Evolutionary conservation across 495 filamentous ascomycete species (phyloP).

Genomic region (Trypethelium eluteriae): DNA sequence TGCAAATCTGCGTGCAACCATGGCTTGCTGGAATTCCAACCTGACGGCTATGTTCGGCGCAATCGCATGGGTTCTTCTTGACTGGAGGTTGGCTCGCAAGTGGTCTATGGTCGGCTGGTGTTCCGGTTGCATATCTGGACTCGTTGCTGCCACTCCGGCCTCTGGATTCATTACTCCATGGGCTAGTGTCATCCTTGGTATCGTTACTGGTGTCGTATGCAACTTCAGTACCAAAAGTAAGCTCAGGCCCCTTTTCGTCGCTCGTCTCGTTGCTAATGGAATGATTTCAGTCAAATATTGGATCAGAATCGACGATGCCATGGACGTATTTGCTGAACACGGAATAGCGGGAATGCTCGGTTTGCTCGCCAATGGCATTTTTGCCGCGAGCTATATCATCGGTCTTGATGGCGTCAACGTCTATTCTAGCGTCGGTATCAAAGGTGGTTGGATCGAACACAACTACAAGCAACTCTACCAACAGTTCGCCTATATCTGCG

Average conservation of each 20-base stretch:
- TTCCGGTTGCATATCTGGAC: conserved; percentile 58
- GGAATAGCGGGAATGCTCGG: conserved; percentile 89
- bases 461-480: conserved; percentile 86
- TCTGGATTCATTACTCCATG: conserved; percentile 68
- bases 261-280: conserved; percentile 29
- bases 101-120: conserved; percentile 99
- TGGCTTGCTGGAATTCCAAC: conserved; percentile 98
- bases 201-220: conserved; percentile 76
- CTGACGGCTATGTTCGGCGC: conserved; percentile 81
- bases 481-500: conserved; percentile 83
- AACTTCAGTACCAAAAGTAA: conserved; percentile 88
- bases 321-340: conserved; percentile 99
- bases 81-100: conserved; percentile 90
- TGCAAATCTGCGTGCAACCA: conserved; percentile 85
- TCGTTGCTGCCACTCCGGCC: conserved; percentile 44
- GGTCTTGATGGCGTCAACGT: conserved; percentile 85
- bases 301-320: conserved; percentile 87
- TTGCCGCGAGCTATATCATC: conserved; percentile 82
- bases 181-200: conserved; percentile 76
- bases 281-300: conserved; percentile 72
- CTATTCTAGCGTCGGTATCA: conserved; percentile 46
- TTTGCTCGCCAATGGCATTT: conserved; percentile 85
- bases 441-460: conserved; percentile 79
- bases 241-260: conserved; percentile 11
- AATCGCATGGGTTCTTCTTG: conserved; percentile 84